Evolutionary conservation across 352 stramenopile species (phyloP), one percentile per base, ranked within the genome.

Genomic region (Globisporangium alternatum): DNA sequence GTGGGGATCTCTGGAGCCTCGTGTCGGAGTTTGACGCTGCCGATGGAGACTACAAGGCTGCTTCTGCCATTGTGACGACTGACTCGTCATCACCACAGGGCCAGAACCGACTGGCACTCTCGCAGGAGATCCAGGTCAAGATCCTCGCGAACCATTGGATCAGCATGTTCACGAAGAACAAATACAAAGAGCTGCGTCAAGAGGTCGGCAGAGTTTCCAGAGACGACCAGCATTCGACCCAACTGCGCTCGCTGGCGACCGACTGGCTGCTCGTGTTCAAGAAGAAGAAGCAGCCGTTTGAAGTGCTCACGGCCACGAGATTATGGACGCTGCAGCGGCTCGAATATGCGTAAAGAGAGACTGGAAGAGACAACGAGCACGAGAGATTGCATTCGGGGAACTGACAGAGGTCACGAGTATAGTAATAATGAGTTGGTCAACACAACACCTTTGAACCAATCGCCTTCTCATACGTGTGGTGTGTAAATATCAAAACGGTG

Each of bases 1-100:
- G 78, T 47, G 80, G 76, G 0, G 80, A 89, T 35, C 45, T 89
- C 15, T 70, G 60, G n/a, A 89, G 80, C 65, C 60, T 89, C 15
- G 62, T 83, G 5, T 74, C 63, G 5, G 60, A 55, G 1, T 86
- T 85, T 57, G 66, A 72, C 10, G 52, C 60, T 15, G 82, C 82
- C 1, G 71, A 76, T 2, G 57, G 60, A 7, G 82, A 91, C 28
- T 91, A 91, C 43, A 64, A 77, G 8, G 55, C 62, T 5, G 51
- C 51, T 19, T 9, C 17, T 28, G 33, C 51, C 3, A 19, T 51
- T 10, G 51, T 43, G 48, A 48, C 19, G 1, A 54, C 35, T 3
- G 48, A 22, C 21, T 5, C 28, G 1, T 44, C 52, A 22, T 44
- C 52, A 22, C 63, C 8, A 10, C 30, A 12, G 17, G 22, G 31